phyloP scores from a whole-genome alignment of 164 flowering plant genomes.

The Nymphaea thermarum region DNA sequence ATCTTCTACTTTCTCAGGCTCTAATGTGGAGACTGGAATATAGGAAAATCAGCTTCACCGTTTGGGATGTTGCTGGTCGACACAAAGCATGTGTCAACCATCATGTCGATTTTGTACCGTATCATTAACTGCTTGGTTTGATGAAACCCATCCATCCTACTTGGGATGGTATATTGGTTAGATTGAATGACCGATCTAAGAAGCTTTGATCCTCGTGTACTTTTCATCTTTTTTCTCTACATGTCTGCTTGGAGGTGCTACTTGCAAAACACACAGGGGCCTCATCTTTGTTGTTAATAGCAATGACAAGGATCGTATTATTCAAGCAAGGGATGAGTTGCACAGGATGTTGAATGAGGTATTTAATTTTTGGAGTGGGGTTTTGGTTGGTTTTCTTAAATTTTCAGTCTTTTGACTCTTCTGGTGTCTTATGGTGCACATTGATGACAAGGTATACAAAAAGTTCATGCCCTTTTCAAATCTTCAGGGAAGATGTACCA shows the following conservation, averaged over 20 bases:
- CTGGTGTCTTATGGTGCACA: too few relatives aligned
- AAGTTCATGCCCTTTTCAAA: too few relatives aligned
- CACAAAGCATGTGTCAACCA: conserved; percentile 52
- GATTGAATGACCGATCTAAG: neutral
- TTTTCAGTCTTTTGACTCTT: too few relatives aligned
- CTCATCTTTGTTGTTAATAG: conserved; percentile 95
- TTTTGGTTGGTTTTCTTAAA: too few relatives aligned
- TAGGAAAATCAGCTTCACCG: conserved; percentile 95
- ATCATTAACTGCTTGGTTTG: neutral
- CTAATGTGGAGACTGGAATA: conserved; percentile 91
- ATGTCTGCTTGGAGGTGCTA: conserved; percentile 99
- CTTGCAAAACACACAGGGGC: conserved; percentile 94
- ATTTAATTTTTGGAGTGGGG: neutral
- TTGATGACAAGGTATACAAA: too few relatives aligned
- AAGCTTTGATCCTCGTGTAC: neutral
- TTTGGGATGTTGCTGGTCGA: conserved; percentile 99
- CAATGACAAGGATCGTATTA: conserved; percentile 93
- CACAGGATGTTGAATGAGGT: conserved; percentile 98
- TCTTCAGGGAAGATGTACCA: too few relatives aligned
- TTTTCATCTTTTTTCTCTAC: conserved; percentile 3
- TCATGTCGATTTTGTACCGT: too few relatives aligned
- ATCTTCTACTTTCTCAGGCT: conserved; percentile 39
- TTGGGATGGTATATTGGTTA: too few relatives aligned
- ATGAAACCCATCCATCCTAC: neutral
- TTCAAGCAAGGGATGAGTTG: conserved; percentile 92